Evolutionary conservation across 1,139 yeast genomes (phyloP), one percentile per base, ranked within the genome.

Genomic region (Meyerozyma guilliermondii): DNA sequence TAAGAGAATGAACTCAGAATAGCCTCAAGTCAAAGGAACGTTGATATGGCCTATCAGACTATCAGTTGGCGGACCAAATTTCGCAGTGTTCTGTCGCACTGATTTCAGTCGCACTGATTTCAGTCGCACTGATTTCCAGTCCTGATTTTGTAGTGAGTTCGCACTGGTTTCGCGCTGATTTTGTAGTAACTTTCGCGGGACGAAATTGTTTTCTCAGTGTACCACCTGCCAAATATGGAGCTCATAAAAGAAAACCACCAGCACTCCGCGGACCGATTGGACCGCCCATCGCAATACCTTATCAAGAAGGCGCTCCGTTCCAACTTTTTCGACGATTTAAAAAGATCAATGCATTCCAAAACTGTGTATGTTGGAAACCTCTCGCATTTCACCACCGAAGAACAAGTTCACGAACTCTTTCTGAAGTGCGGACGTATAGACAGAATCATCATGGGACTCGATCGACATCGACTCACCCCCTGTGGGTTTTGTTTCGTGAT

Each of bases 401-500:
- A 92, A 59, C 97, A 91, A 60, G 79, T 91, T 22, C 84, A 83
- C 58, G 98, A 89, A 59, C 66, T 91, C 41, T 88, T 91, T 56
- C 76, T 83, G 53, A 83, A 83, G 54, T 80, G 87, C 58, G 98
- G 98, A 1, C 68, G 76, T 10, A 81, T 91, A 30, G 80, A 80
- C 48, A 73, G 85, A 53, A 86, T 89, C 38, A 81, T 91, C 45
- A 91, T 92, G 98, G 98, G 98, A 0, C 74, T 91, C 41, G 97
- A 91, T 58, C 75, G 96, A 48, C 83, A 83, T 58, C 83, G 85
- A 51, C 80, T 83, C 55, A 88, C 96, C 0, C 98, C 98, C 1
- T 89, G 98, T 59, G 98, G 98, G 27, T 92, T 92, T 63, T 89
- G 97, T 58, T 91, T 91, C 62, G 89, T 91, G 28, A 83, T 87